These are phyloP conservation scores for Pharus latifolius DNA, from an alignment of 176 grass and related monocot genomes.

Conservation along the genomic window DNA sequence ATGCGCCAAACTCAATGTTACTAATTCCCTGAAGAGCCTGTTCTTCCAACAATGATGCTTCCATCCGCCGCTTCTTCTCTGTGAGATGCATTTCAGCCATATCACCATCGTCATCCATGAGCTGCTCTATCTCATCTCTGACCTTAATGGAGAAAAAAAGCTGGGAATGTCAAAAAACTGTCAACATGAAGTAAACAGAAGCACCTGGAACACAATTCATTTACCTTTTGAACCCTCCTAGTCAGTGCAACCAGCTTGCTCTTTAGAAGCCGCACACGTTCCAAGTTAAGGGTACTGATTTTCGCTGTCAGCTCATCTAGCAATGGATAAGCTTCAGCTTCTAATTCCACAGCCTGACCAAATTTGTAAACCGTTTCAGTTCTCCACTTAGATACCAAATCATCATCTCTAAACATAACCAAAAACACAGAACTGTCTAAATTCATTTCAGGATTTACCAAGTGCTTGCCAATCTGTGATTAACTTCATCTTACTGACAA, in stretches of 20 bases:
- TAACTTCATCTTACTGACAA: background rate
- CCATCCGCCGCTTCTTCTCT: conserved; percentile 69
- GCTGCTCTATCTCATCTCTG: conserved; percentile 88
- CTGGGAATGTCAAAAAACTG: background rate
- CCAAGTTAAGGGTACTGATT: conserved; percentile 84
- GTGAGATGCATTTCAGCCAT: conserved; percentile 99
- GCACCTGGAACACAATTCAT: background rate
- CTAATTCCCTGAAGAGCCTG: conserved; percentile 34
- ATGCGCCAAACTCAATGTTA: conserved; percentile 35
- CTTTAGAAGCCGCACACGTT: conserved; percentile 68
- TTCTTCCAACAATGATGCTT: conserved; percentile 52
- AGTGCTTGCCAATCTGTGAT: background rate
- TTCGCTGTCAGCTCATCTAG: conserved; percentile 75
- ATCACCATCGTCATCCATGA: conserved; percentile 97
- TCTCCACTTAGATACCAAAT: background rate
- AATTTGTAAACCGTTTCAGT: conserved; percentile 5
- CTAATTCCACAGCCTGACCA: conserved; percentile 71
- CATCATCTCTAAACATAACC: background rate
- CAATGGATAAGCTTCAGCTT: conserved; percentile 83
- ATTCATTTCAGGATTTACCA: background rate
- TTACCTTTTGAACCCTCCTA: conserved; percentile 93
- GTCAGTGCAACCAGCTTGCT: conserved; percentile 85
- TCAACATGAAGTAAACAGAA: background rate
- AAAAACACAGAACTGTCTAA: background rate
- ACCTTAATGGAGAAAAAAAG: conserved; percentile 40